Conservation (phyloP, 2,329 filamentous ascomycete genomes). For the Dactylellina cionopaga region DNA sequence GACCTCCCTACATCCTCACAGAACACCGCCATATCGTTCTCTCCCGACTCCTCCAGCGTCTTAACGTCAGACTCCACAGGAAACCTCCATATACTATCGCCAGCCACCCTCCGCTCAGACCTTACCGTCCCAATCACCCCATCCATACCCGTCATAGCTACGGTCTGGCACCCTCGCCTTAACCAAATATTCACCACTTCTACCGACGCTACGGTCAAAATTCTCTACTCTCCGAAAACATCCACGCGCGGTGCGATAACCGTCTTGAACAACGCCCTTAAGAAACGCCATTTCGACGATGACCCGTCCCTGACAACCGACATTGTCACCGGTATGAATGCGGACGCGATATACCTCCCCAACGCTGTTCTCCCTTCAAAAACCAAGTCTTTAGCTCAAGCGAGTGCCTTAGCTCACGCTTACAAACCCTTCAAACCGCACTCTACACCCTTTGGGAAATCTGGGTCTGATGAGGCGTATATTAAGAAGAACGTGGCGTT, state of each 20-base stretch:
- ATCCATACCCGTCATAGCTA: conserved; percentile 80
- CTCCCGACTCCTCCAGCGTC: conserved; percentile 82
- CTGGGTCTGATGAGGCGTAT: conserved; percentile 86
- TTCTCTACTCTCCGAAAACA: conserved; percentile 88
- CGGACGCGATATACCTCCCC: conserved; percentile 79
- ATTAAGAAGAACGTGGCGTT: conserved; percentile 89
- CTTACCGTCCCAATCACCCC: conserved; percentile 89
- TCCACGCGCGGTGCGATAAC: conserved; percentile 84
- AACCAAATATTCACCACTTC: conserved; percentile 97
- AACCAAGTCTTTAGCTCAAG: conserved; percentile 35
- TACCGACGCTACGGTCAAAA: conserved; percentile 85
- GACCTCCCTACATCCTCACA: conserved; percentile 85
- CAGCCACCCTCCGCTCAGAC: conserved; percentile 86
- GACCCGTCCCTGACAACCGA: conserved; percentile 73
- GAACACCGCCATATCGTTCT: conserved; percentile 87
- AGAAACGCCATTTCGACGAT: conserved; percentile 94
- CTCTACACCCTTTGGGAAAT: conserved; percentile 89
- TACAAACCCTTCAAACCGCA: conserved; percentile 77
- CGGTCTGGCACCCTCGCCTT: conserved; percentile 91
- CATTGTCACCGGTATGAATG: conserved; percentile 74
- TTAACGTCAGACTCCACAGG: conserved; percentile 88
- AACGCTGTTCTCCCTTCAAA: conserved; percentile 63
- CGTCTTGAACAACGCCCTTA: conserved; percentile 91
- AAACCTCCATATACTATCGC: conserved; percentile 90
- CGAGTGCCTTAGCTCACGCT: conserved; percentile 20